A percentile compares a stretch with the other conserved stretches of the same genome.
Conservation (phyloP, 768 basidiomycete species). For the Rhodosporidiobolus odoratus region DNA sequence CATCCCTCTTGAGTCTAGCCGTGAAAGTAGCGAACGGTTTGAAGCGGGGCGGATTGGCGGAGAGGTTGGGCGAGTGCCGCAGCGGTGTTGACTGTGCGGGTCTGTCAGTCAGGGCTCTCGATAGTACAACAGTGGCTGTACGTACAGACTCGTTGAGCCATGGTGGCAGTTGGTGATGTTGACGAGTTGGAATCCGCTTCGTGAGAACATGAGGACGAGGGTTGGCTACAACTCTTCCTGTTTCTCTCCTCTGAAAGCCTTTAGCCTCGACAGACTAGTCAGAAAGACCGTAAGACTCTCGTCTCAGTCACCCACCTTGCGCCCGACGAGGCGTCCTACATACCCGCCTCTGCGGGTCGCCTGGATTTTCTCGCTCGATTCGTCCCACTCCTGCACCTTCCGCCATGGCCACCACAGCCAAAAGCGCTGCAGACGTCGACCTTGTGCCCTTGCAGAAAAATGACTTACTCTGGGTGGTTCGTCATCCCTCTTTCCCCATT, state of each 20-base stretch:
- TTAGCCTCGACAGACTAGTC: background rate
- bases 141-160: slow-evolving; percentile 14
- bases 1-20: background rate
- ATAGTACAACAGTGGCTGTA: too few species aligned
- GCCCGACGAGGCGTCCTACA: too few species aligned
- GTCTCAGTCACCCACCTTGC: too few species aligned
- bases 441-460: background rate
- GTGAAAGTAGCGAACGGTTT: slow-evolving; percentile 3
- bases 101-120: too few species aligned
- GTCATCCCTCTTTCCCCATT: background rate
- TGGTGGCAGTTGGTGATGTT: background rate
- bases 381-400: too few species aligned
- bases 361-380: too few species aligned
- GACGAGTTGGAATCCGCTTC: background rate
- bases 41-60: slow-evolving; percentile 20
- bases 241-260: background rate
- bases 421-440: background rate
- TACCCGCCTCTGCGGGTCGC: too few species aligned
- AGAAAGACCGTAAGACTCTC: background rate
- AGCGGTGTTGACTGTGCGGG: background rate
- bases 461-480: slow-evolving; percentile 7
- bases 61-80: slow-evolving; percentile 21
- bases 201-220: background rate
- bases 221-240: background rate
- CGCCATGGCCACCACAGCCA: too few species aligned